Evolutionary conservation across 2,329 filamentous ascomycete species (phyloP), one percentile per base, ranked within the genome.

Genomic region (Clathrospora elynae): DNA sequence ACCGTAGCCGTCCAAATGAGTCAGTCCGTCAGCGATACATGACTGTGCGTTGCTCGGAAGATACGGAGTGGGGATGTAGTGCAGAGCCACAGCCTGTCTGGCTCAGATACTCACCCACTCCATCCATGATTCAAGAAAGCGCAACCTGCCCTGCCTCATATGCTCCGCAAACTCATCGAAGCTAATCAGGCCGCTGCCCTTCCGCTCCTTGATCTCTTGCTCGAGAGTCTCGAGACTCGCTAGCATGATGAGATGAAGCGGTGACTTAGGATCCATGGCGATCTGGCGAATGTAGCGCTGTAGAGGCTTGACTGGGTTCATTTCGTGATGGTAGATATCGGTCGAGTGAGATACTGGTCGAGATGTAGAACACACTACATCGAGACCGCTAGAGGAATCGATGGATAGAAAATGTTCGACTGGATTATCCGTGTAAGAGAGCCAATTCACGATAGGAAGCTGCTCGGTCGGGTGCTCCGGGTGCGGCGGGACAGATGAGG

Each of bases 121-220:
- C 69, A 96, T 88, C 92, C 92, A 97, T 59, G 83, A 88, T 46
- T 88, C 88, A 32, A 96, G 77, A 69, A 96, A 92, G 55, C 88
- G 77, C 38, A 85, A 74, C 62, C 83, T 82, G 18, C 75, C 73
- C 16, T 82, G 49, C 31, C 84, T 79, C 73, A 93, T 89, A 35
- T 86, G 84, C 25, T 75, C 74, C 59, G 88, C 84, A 70, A 97
- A 95, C 69, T 97, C 93, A 1, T 80, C 78, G 53, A 85, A 91
- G 62, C 73, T 87, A 33, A 97, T 74, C 61, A 84, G 82, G 1
- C 90, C 92, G 5, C 84, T 87, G 1, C 90, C 91, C n/a, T 87
- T 89, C 17, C 89, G 79, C 44, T 78, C 74, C 42, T 77, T 77
- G 2, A 88, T 85, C 64, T 90, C 84, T 24, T 78, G 73, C 61